Base-by-base conservation (phyloP, 805 yeast genomes). In the Candida sanyiensis region DNA sequence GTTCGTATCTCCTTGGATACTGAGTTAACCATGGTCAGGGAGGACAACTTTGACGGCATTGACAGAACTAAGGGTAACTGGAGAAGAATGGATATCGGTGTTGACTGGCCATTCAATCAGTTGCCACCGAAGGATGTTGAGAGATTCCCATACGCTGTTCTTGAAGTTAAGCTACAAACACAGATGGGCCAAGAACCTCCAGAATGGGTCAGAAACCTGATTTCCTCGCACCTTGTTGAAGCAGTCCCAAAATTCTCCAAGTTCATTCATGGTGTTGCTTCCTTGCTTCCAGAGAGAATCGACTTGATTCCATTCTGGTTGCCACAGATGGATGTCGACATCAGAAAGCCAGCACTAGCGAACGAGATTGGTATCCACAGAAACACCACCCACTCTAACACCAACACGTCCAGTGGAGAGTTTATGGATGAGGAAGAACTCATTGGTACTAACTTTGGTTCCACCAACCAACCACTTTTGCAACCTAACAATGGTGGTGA, bases 151-250 rank as follows among this genome's bases (percentile, higher is more conserved):
- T 93, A 93, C 61, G 98, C 98, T 1, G 96, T 93, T 29, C 70
- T 93, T 51, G 99, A 93, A 67, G 98, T 93, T 43, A 93, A 93
- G 64, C 72, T 93, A 47, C 98, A 93, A 64, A 93, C 99, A 4
- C 97, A 93, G 68, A 57, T 93, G 64, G 98, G 98, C 40, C 99
- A 93, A 65, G 98, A 93, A 62, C 98, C 99, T 21, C 98, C 99
- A 8, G 80, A 75, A 45, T 93, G 99, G 99, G 95, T 93, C 35
- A 75, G 93, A 50, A 96, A 90, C 49, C 73, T 93, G 60, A 89
- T 90, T 25, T 68, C 89, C 0, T 82, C 94, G 21, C 98, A 93
- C 62, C 70, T 93, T 37, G 99, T 93, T 29, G 98, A 93, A 64
- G 97, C 97, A 2, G 96, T 93, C 30, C 98, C 98, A 21, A 93